Base-by-base conservation (phyloP, 192 early-diverging fungal genomes). In the Coemansia interrupta region DNA sequence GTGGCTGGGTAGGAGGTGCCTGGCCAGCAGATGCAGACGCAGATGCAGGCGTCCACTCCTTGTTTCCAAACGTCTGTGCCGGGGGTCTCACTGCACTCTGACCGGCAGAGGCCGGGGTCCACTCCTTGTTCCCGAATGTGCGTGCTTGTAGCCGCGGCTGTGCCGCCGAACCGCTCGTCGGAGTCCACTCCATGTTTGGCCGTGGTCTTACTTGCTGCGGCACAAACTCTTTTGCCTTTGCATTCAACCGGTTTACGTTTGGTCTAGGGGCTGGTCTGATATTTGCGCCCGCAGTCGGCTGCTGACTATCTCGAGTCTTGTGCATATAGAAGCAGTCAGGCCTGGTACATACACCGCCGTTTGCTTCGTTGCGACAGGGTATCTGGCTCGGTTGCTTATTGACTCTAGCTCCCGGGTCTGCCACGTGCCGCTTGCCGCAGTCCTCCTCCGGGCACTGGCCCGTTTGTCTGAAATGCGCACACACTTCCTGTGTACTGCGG, bases 311-410 rank as follows among this genome's bases (percentile, higher is more conserved):
- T 2, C 24, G 49, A 14, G 11, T 11, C 19, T 44, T 8, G 44
- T 76, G 73, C 24, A 66, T 76, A 39, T 66, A 76, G 17, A 66
- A 66, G 23, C 73, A 76, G 52, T 59, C 60, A 1, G 68, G 19
- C 19, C 73, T 55, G 1, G 67, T 70, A 20, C 73, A 76, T 12
- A 49, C 22, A 8, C 67, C 73, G 49, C 66, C 72, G 45, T 56
- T 66, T 41, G 66, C 73, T 47, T 76, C 73, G 51, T 76, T 70
- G 6, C 73, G 54, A 40, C 73, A 76, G 3, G 60, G 60, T 36
- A 66, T 66, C 18, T 70, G 60, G 63, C 57, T 60, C 3, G 67
- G 63, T 24, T 59, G 63, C 43, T 63, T 66, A 1, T 57, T 56
- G 38, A 59, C 30, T 13, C 69, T 63, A 15, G 52, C 32, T 24